Evolutionary conservation across 2,329 filamentous ascomycete species (phyloP).

Genomic region (Pyrenophora teres): DNA sequence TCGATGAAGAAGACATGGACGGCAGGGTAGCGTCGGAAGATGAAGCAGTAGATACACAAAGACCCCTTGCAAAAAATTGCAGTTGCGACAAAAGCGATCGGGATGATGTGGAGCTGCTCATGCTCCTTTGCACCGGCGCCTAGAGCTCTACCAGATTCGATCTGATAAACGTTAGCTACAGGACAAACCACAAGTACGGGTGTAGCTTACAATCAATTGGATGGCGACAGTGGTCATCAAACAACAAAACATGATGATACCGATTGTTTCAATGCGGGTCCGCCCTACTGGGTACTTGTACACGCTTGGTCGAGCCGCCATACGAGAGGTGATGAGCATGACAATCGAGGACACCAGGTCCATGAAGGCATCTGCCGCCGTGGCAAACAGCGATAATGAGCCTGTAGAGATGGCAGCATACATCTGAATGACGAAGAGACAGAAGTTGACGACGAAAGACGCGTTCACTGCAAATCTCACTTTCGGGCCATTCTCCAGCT

Average conservation of each 20-base stretch:
- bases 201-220: constrained; percentile 59
- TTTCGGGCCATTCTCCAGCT: constrained; percentile 53
- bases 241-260: constrained; percentile 68
- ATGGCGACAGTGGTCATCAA: constrained; percentile 70
- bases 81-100: constrained; percentile 57
- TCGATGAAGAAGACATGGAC: constrained; percentile 64
- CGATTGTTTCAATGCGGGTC: constrained; percentile 66
- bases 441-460: constrained; percentile 49
- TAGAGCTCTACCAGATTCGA: constrained; percentile 62
- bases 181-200: constrained; percentile 3
- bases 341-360: constrained; percentile 68
- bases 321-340: constrained; percentile 63
- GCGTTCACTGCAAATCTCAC: constrained; percentile 48
- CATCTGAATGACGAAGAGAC: constrained; percentile 62
- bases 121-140: constrained; percentile 51
- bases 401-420: constrained; percentile 63
- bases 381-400: constrained; percentile 67
- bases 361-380: constrained; percentile 69
- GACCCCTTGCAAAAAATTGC: constrained; percentile 57
- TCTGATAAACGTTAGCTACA: constrained; percentile 35
- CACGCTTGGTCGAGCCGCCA: constrained; percentile 64
- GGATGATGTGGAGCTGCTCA: constrained; percentile 58
- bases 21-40: constrained; percentile 59
- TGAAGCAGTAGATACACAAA: constrained; percentile 61
- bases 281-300: constrained; percentile 68